These are phyloP conservation scores for Scytalidium lignicola DNA, from an alignment of 2,329 filamentous ascomycete species.

Conservation along the genomic window DNA sequence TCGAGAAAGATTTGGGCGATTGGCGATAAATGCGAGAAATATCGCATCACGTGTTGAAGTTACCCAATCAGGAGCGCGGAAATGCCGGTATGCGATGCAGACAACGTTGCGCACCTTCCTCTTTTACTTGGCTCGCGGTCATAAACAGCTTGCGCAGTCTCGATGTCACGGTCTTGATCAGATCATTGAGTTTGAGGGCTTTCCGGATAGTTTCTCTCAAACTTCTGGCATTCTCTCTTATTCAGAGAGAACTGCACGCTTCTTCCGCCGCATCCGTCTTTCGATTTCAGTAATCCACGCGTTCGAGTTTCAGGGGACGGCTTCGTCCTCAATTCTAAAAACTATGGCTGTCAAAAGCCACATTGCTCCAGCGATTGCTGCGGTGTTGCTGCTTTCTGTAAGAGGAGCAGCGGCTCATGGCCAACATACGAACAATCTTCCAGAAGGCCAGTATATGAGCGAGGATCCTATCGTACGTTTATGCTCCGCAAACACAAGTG, in stretches of 20 bases:
- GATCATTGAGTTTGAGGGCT: neutral
- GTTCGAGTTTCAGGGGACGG: neutral
- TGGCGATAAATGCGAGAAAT: too few relatives aligned
- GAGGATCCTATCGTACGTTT: constrained; percentile 63
- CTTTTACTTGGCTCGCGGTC: neutral
- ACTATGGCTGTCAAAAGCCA: constrained; percentile 2
- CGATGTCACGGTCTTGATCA: neutral
- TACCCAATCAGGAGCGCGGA: neutral
- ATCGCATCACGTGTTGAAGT: neutral
- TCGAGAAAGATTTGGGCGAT: too few relatives aligned
- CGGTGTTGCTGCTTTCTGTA: constrained; percentile 9
- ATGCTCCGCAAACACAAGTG: neutral
- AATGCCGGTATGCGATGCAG: neutral
- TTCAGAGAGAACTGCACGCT: neutral
- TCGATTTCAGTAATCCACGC: neutral
- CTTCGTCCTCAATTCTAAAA: neutral
- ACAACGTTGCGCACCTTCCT: neutral
- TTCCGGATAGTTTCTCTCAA: neutral
- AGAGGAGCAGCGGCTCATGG: constrained; percentile 20
- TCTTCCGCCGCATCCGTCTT: neutral
- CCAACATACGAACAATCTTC: constrained; percentile 54
- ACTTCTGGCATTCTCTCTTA: neutral
- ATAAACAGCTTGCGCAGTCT: neutral
- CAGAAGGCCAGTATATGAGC: constrained; percentile 66
- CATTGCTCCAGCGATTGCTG: neutral